Conservation (phyloP, 331 rosid species). For the Rosa hybrid region DNA sequence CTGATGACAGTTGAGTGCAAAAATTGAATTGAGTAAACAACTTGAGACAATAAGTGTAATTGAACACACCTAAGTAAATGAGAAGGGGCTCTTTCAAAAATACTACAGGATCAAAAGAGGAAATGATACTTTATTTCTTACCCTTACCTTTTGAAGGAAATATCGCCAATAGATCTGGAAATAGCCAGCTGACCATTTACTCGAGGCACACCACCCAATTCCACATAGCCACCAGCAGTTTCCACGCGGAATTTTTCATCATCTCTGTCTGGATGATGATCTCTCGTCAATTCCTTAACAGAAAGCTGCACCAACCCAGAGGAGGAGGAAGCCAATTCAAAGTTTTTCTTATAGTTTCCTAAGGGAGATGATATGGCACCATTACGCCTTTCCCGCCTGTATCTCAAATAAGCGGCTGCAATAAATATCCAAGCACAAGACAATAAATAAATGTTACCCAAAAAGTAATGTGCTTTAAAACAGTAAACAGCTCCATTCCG, state of each 20-base stretch:
- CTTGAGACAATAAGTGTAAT: neutral
- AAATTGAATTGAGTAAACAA: constrained; percentile 26
- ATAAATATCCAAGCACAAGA: constrained; percentile 29
- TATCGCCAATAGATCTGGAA: constrained; percentile 86
- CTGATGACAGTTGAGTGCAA: constrained; percentile 43
- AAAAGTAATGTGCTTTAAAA: constrained; percentile 14
- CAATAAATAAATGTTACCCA: constrained; percentile 29
- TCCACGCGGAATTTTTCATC: constrained; percentile 86
- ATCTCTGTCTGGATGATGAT: constrained; percentile 93
- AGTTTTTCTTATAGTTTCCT: constrained; percentile 52
- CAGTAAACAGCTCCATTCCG: neutral
- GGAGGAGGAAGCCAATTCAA: constrained; percentile 47
- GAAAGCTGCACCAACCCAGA: constrained; percentile 57
- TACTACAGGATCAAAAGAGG: neutral
- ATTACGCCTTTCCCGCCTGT: constrained; percentile 59
- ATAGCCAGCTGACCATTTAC: constrained; percentile 90
- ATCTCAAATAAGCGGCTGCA: constrained; percentile 69
- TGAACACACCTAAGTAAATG: constrained; percentile 1
- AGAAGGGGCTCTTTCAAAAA: neutral
- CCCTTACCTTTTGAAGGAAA: constrained; percentile 73
- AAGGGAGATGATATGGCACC: constrained; percentile 47
- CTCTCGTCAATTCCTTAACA: constrained; percentile 86
- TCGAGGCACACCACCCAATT: constrained; percentile 83
- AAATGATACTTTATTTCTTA: constrained; percentile 8
- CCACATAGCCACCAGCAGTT: constrained; percentile 87